phyloP scores from a whole-genome alignment of 257 asterid genomes.

The Solanum bulbocastanum region DNA sequence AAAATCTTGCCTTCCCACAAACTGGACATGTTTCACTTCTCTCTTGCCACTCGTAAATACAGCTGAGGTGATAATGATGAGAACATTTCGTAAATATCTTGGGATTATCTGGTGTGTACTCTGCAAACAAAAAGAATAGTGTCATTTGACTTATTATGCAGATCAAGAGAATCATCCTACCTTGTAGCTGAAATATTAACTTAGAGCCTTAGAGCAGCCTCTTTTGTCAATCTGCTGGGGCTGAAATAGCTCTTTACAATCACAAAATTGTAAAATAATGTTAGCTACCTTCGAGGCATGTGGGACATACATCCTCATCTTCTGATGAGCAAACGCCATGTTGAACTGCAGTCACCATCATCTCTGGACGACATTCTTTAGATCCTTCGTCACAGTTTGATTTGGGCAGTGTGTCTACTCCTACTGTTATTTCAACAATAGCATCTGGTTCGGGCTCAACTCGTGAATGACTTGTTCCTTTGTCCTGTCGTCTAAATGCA shows the following conservation, averaged over 20 bases:
- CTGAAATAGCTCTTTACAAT: background rate
- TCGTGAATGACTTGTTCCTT: constrained; percentile 12
- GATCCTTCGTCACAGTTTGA: background rate
- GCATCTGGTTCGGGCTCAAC: constrained; percentile 16
- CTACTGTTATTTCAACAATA: background rate
- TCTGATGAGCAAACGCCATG: constrained; percentile 9
- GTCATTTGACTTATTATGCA: background rate
- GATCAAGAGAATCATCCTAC: background rate
- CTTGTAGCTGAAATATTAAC: background rate
- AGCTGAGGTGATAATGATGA: constrained; percentile 62
- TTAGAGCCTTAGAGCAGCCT: background rate
- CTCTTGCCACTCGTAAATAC: constrained; percentile 75
- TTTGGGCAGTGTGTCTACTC: background rate
- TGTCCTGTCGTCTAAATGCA: constrained; percentile 1
- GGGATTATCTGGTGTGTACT: constrained; percentile 49
- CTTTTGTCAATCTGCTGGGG: background rate
- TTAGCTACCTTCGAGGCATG: constrained; percentile 58
- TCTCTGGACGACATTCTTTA: constrained; percentile 1
- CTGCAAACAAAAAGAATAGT: constrained; percentile 11
- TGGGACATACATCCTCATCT: constrained; percentile 48
- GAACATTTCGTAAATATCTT: constrained; percentile 34
- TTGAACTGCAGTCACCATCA: background rate
- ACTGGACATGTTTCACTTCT: constrained; percentile 46
- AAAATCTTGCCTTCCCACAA: constrained; percentile 41
- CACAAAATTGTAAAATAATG: background rate